Evolutionary conservation across 805 yeast species (phyloP).

Genomic region (Schwanniomyces pseudopolymorphus): DNA sequence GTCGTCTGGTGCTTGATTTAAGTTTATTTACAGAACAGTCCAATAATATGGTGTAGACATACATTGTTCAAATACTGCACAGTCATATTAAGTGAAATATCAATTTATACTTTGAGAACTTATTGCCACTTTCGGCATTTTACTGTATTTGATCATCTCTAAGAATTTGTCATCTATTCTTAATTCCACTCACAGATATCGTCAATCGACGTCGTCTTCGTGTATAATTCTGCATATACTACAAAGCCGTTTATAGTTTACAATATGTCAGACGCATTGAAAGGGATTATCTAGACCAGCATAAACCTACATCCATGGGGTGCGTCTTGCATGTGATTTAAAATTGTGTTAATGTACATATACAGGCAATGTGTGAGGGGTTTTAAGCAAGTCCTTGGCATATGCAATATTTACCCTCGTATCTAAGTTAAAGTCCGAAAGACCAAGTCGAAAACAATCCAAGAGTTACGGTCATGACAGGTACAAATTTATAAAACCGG

Average conservation of each 20-base stretch:
- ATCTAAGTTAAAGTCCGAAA: not conserved
- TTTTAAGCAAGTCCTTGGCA: not conserved
- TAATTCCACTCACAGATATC: not conserved
- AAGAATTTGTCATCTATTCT: not conserved
- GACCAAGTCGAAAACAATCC: not conserved
- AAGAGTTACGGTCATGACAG: not conserved
- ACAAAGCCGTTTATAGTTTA: not conserved
- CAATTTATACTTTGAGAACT: not conserved
- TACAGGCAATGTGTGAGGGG: not conserved
- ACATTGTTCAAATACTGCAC: not conserved
- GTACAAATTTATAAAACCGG: not conserved
- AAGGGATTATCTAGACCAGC: not conserved
- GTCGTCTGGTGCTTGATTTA: not conserved
- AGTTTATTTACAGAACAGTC: not conserved
- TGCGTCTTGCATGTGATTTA: not conserved
- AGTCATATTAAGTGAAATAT: not conserved
- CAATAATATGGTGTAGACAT: not conserved
- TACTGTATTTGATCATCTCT: not conserved
- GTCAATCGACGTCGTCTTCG: not conserved
- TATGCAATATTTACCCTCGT: not conserved
- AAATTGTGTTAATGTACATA: not conserved
- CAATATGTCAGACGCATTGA: not conserved
- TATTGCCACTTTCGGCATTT: not conserved
- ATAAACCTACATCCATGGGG: not conserved
- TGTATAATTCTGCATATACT: not conserved